A percentile compares a stretch with the other conserved stretches of the same genome.
phyloP scores from a whole-genome alignment of 805 yeast species.

The Teunomyces panamensis region DNA sequence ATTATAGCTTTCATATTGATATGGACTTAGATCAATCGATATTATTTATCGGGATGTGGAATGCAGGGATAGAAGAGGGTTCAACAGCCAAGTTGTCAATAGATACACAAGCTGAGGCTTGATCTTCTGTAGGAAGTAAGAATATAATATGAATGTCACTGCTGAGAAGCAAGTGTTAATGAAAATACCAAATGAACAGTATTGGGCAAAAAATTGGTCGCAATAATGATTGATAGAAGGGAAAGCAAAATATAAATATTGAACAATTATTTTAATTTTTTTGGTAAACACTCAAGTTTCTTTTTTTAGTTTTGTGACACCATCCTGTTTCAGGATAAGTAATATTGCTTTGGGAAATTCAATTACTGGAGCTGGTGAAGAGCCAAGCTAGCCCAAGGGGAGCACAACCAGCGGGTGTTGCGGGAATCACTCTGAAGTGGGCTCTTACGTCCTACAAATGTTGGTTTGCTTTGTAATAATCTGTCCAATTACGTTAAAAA shows the following conservation, averaged over 20 bases:
- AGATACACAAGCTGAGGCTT: not conserved
- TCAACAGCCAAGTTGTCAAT: not conserved
- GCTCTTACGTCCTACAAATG: not conserved
- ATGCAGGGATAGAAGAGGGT: not conserved
- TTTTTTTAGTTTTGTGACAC: constrained; percentile 3
- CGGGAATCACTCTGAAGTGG: not conserved
- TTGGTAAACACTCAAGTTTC: constrained; percentile 1
- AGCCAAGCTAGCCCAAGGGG: not conserved
- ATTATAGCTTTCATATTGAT: constrained; percentile 3
- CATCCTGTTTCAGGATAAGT: constrained; percentile 1
- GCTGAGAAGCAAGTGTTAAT: not conserved
- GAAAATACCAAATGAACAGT: not conserved
- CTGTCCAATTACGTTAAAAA: not conserved
- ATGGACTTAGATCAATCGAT: not conserved
- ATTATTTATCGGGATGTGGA: not conserved
- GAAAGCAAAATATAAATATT: constrained; percentile 1
- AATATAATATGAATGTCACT: not conserved
- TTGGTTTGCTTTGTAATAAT: not conserved
- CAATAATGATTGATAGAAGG: not conserved
- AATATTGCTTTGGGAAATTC: constrained; percentile 2
- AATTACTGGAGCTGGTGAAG: constrained; percentile 1
- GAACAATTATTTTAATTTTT: constrained; percentile 1
- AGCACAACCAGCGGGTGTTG: not conserved
- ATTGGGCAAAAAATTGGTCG: not conserved
- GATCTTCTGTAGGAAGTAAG: not conserved